These are phyloP conservation scores for Trichocomaceae sp. DNA, from an alignment of 2,329 filamentous ascomycete genomes.

Conservation along the genomic window DNA sequence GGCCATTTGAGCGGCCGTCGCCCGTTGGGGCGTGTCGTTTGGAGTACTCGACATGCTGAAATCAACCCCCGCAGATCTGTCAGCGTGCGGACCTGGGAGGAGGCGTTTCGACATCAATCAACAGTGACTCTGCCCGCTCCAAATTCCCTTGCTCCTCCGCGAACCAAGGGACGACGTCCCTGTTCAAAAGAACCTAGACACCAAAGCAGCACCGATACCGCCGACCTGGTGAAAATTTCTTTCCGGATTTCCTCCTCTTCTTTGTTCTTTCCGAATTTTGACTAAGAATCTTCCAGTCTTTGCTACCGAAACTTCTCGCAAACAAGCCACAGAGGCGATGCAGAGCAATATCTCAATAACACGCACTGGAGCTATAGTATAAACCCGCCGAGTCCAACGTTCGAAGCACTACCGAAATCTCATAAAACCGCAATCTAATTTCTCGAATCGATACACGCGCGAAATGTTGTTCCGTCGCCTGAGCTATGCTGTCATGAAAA, in stretches of 20 bases:
- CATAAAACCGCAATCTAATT: background rate
- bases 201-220: background rate
- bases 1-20: conserved; percentile 50
- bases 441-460: background rate
- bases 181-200: background rate
- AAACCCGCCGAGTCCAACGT: background rate
- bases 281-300: background rate
- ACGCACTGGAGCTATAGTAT: background rate
- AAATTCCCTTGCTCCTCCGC: background rate
- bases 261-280: background rate
- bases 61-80: conserved; percentile 14
- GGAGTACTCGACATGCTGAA: conserved; percentile 36
- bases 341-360: background rate
- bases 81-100: conserved; percentile 13
- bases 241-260: background rate
- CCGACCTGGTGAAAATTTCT: background rate
- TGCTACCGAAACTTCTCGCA: background rate
- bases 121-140: conserved; percentile 2
- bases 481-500: background rate
- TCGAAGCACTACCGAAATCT: background rate
- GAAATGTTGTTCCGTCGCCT: background rate
- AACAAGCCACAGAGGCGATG: background rate
- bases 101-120: conserved; percentile 14
- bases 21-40: conserved; percentile 43
- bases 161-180: background rate